These are phyloP conservation scores for Aspergillus felis DNA, from an alignment of 2,329 filamentous ascomycete genomes.

Conservation along the genomic window DNA sequence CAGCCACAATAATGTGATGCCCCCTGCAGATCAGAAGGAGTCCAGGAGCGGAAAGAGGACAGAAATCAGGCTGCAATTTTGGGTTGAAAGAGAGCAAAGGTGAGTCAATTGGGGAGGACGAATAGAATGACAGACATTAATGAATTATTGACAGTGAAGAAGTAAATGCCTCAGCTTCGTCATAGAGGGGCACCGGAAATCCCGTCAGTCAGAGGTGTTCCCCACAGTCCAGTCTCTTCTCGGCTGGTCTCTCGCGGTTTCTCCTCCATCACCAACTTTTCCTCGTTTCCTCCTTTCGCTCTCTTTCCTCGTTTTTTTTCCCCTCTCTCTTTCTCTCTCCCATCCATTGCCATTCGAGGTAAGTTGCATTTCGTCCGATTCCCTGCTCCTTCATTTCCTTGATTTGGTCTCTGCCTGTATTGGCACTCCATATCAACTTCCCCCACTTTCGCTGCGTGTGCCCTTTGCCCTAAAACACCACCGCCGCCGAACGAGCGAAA, in stretches of 20 bases:
- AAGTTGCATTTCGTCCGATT: not conserved
- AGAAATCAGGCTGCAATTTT: not conserved
- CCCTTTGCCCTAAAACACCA: constrained; percentile 24
- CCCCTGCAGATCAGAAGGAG: too few relatives aligned
- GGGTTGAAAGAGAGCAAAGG: not conserved
- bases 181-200: constrained; percentile 5
- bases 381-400: constrained; percentile 1
- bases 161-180: not conserved
- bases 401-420: constrained; percentile 3
- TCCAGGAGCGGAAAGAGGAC: too few relatives aligned
- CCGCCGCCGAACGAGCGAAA: constrained; percentile 8
- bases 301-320: not conserved
- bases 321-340: not conserved
- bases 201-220: too few relatives aligned
- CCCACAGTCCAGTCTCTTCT: not conserved
- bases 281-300: not conserved
- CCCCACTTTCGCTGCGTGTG: constrained; percentile 14
- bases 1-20: too few relatives aligned
- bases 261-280: constrained; percentile 2
- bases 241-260: not conserved
- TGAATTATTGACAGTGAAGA: too few relatives aligned
- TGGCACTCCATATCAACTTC: not conserved
- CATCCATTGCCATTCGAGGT: constrained; percentile 4
- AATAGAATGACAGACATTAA: too few relatives aligned
- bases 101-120: not conserved